A percentile compares a stretch with the other conserved stretches of the same genome.
Conservation (phyloP, 2,329 filamentous ascomycete genomes). For the Pyrenochaeta sp. region DNA sequence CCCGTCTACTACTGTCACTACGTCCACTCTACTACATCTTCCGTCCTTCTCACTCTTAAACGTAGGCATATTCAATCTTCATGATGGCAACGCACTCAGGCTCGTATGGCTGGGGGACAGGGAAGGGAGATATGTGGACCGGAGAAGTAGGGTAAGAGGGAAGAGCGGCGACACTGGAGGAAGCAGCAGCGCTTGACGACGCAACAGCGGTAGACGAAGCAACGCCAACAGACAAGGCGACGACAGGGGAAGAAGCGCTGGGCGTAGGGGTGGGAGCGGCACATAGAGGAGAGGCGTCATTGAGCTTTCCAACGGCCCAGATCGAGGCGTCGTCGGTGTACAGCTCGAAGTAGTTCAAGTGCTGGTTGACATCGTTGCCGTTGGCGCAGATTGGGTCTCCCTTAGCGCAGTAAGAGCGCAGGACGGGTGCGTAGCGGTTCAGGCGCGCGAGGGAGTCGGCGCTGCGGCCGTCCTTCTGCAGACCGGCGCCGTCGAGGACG, state of each 20-base stretch:
- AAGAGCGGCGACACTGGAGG: constrained; percentile 18
- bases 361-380: constrained; percentile 64
- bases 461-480: constrained; percentile 23
- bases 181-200: neutral
- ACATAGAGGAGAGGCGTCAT: constrained; percentile 29
- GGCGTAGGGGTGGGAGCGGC: constrained; percentile 28
- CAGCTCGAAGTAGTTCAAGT: constrained; percentile 63
- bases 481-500: constrained; percentile 27
- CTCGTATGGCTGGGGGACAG: constrained; percentile 24
- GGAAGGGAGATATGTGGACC: constrained; percentile 28
- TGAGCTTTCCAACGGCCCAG: constrained; percentile 34
- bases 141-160: constrained; percentile 30
- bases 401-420: constrained; percentile 69
- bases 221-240: constrained; percentile 21
- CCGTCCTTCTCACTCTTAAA: constrained; percentile 26
- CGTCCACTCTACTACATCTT: constrained; percentile 25
- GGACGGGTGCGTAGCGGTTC: constrained; percentile 53
- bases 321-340: constrained; percentile 32
- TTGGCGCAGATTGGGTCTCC: constrained; percentile 71
- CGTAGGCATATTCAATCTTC: constrained; percentile 27
- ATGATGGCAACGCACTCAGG: constrained; percentile 25
- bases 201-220: neutral
- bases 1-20: constrained; percentile 28
- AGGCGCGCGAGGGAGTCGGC: constrained; percentile 24
- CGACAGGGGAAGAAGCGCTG: constrained; percentile 26